Evolutionary conservation across 2,329 filamentous ascomycete species (phyloP), one percentile per base, ranked within the genome.

Genomic region (Plenodomus biglobosus): DNA sequence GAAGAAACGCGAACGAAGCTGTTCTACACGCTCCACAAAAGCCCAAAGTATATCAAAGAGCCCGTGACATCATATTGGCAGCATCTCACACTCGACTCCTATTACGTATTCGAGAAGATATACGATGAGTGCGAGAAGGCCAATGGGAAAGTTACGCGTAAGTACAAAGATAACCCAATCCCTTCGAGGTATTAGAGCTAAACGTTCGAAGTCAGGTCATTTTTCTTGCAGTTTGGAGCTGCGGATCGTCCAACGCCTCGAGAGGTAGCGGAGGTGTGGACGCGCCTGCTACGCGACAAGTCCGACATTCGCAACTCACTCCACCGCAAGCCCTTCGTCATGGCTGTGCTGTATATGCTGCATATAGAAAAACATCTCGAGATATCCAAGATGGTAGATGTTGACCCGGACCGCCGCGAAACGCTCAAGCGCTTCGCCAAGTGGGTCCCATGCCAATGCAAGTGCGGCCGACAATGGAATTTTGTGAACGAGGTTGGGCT

Each of bases 11-110:
- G n/a, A 20, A 50, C 48, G 1, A 50, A 50, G 32, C n/a, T 42
- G 3, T 47, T 50, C 48, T 50, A 50, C 19, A 43, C 48, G 13
- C 18, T 50, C 17, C 32, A 50, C 30, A 50, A 47, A 34, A 40
- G 40, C 17, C 48, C 39, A 8, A 42, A 30, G 16, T 40, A 50
- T 19, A 47, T 50, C 19, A 50, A 43, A 40, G 19, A 46, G 19
- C 30, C 42, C 22, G 44, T 37, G 8, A 37, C 40, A 4, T 42
- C 40, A 2, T 47, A 47, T 32, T 47, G 43, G 39, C 48, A 47
- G 10, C 16, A 46, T 43, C 44, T 50, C 24, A 50, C 47, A 3
- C 38, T 50, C 6, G 35, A 46, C 15, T 50, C 47, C 3, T 50
- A 50, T 39, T 42, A 37, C 20, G 36, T 42, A 19, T 50, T 42